phyloP scores from a whole-genome alignment of 2,329 filamentous ascomycete species.

The Cordyceps farinosa region DNA sequence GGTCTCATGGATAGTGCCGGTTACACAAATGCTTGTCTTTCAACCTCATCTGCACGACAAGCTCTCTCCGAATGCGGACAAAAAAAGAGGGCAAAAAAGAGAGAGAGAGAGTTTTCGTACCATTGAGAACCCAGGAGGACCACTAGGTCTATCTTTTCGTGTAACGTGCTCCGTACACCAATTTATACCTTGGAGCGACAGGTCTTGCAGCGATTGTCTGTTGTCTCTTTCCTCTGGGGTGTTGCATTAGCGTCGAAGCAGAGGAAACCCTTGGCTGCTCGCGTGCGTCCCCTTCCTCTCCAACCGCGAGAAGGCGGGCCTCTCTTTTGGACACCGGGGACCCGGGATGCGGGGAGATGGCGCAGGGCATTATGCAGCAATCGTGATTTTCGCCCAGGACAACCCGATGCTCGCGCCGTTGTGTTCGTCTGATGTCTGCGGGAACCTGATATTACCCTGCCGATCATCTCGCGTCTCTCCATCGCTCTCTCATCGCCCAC shows the following conservation, averaged over 20 bases:
- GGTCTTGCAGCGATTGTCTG: neutral
- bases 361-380: conserved; percentile 1
- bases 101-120: too few species aligned
- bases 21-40: too few species aligned
- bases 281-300: neutral
- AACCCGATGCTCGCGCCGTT: neutral
- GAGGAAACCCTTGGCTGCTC: neutral
- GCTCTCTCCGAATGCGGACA: neutral
- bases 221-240: conserved; percentile 10
- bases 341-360: conserved; percentile 13
- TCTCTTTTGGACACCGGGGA: neutral
- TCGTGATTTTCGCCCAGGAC: neutral
- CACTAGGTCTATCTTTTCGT: neutral
- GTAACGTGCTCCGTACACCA: neutral
- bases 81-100: too few species aligned
- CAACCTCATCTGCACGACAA: too few species aligned
- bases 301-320: neutral
- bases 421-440: neutral
- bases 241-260: too few species aligned
- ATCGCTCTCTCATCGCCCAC: too few species aligned
- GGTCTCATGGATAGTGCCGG: too few species aligned
- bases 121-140: too few species aligned
- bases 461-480: neutral
- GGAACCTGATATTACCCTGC: neutral
- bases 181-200: neutral